Evolutionary conservation across 331 rosid species (phyloP).

Genomic region (Pyracantha coccinea): DNA sequence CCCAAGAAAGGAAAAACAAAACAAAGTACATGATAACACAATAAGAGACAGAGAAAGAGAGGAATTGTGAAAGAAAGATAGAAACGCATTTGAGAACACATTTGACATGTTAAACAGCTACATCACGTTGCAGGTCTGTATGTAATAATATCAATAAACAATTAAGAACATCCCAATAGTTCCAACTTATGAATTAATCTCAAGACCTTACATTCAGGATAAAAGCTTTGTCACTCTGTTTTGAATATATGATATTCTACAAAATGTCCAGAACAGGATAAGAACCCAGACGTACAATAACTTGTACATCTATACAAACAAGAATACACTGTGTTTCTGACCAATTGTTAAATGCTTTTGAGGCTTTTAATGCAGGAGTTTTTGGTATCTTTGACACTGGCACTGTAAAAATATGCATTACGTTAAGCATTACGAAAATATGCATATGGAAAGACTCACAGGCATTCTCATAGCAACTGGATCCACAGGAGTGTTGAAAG

Average conservation of each 20-base stretch:
- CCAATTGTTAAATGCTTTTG: background rate
- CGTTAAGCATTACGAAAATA: background rate
- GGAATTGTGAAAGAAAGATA: background rate
- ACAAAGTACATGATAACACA: background rate
- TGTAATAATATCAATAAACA: background rate
- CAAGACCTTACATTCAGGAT: background rate
- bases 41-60: background rate
- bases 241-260: background rate
- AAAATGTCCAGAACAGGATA: background rate
- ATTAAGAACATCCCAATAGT: background rate
- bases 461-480: constrained; percentile 72
- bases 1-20: background rate
- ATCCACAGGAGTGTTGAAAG: constrained; percentile 76
- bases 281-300: background rate
- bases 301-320: background rate
- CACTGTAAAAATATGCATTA: background rate
- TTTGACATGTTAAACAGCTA: background rate
- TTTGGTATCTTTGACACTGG: background rate
- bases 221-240: background rate
- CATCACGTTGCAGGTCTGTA: background rate
- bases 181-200: background rate
- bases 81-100: background rate
- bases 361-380: background rate
- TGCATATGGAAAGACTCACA: constrained; percentile 29
- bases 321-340: background rate